Evolutionary conservation across 2,329 filamentous ascomycete species (phyloP), one percentile per base, ranked within the genome.

Genomic region (Didymella glomerata): DNA sequence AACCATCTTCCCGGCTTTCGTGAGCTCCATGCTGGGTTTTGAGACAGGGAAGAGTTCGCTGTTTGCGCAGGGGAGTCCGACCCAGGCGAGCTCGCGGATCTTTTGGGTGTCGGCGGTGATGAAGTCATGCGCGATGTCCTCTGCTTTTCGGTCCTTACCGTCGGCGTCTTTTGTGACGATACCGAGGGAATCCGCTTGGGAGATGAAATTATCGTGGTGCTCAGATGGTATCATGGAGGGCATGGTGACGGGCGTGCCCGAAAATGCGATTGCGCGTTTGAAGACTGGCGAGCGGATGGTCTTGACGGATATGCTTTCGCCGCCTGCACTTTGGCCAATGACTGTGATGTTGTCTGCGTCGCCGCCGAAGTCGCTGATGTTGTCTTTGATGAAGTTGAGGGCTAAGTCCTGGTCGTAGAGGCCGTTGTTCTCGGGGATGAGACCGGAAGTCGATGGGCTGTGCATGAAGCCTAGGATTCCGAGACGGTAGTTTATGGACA

Each of bases 301-400:
- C 14, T 61, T 61, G 4, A 64, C 50, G 4, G 51, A 62, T 13
- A 65, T 46, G 13, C 63, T 64, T 34, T 63, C 76, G 6, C 73
- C 80, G 25, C 83, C 82, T 4, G 80, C 78, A 41, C 78, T 81
- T 60, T 82, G 77, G 4, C 82, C 82, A n/a, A 80, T 69, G 1
- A 76, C 53, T 6, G 73, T 77, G 3, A 78, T 65, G 40, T 75
- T 71, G 0, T 62, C 54, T 4, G 70, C 52, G 61, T 79, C 71
- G 7, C 77, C 77, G 1, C 76, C 76, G 49, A 79, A 79, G 0
- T 54, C 69, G 1, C 34, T 38, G 46, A 79, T 77, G 57, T 77
- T 60, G 9, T 65, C 57, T n/a, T 68, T 62, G 14, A 79, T 53
- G 77, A 77, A 79, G 22, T 67, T 55, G 10, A 79, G 65, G 3